phyloP scores from a whole-genome alignment of 805 yeast genomes.

The Wickerhamiella slavikovae region DNA sequence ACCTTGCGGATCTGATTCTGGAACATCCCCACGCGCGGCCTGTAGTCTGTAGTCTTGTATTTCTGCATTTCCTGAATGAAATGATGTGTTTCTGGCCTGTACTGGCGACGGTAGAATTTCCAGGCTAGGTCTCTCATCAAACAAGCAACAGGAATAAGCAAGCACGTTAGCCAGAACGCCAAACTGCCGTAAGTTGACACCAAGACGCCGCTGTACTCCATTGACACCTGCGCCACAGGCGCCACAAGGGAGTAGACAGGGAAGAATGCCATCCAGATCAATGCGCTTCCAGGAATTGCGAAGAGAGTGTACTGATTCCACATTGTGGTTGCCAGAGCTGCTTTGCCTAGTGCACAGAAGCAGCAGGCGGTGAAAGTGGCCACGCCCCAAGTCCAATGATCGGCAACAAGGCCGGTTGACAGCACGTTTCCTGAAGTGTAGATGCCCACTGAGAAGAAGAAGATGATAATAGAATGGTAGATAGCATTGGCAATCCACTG shows the following conservation, averaged over 20 bases:
- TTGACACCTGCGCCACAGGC: conserved; percentile 62
- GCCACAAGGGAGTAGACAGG: conserved; percentile 77
- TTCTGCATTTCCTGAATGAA: conserved; percentile 93
- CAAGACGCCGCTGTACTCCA: conserved; percentile 66
- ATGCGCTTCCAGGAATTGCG: conserved; percentile 88
- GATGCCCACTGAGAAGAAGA: conserved; percentile 46
- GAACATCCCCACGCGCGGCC: conserved; percentile 93
- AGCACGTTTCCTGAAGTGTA: conserved; percentile 48
- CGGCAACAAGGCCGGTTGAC: conserved; percentile 44
- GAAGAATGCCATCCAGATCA: conserved; percentile 65
- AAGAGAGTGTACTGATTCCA: conserved; percentile 88
- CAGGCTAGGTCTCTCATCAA: conserved; percentile 74
- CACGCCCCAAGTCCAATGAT: conserved; percentile 92
- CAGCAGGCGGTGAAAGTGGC: conserved; percentile 74
- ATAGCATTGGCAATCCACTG: conserved; percentile 94
- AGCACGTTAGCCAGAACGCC: conserved; percentile 63
- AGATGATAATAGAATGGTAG: conserved; percentile 75
- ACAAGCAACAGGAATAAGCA: conserved; percentile 61
- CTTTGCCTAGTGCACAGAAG: conserved; percentile 81
- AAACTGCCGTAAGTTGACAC: conserved; percentile 55
- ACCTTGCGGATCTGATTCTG: conserved; percentile 94
- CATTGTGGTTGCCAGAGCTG: conserved; percentile 72
- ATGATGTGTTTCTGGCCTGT: conserved; percentile 81
- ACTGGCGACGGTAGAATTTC: conserved; percentile 87
- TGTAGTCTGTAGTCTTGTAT: conserved; percentile 74